These are phyloP conservation scores for Parietaria judaica DNA, from an alignment of 306 rosid genomes.

Conservation along the genomic window DNA sequence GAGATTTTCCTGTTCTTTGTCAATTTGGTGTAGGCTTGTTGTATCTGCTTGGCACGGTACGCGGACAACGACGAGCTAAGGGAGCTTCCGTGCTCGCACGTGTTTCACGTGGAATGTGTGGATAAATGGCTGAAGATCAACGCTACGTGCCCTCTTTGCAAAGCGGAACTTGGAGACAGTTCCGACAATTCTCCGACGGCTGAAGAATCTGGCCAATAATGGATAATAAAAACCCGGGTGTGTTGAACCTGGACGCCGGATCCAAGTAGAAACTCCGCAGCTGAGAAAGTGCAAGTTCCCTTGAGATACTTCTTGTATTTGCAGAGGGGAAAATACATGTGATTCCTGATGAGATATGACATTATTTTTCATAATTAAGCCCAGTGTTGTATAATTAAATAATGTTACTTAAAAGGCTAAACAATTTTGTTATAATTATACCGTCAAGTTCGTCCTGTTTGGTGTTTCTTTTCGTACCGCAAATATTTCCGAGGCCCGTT, in stretches of 20 bases:
- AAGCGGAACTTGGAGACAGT: constrained; percentile 39
- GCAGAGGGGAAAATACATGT: too few relatives aligned
- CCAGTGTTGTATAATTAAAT: too few relatives aligned
- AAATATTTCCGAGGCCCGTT: too few relatives aligned
- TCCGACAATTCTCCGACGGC: constrained; percentile 18
- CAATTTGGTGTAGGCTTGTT: constrained; percentile 44
- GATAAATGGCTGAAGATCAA: constrained; percentile 80
- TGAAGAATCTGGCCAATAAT: constrained; percentile 37
- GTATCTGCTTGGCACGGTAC: constrained; percentile 65
- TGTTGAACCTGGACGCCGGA: neutral
- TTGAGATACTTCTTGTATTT: too few relatives aligned
- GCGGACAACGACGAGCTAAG: constrained; percentile 56
- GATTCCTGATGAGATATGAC: too few relatives aligned
- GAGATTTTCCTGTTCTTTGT: constrained; percentile 1
- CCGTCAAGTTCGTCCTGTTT: too few relatives aligned
- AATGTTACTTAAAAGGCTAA: too few relatives aligned
- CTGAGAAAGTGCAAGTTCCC: neutral
- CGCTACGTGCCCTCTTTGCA: constrained; percentile 69
- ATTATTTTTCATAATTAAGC: too few relatives aligned
- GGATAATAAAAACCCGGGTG: constrained; percentile 12
- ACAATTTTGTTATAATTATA: too few relatives aligned
- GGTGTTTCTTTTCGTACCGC: too few relatives aligned
- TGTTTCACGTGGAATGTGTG: constrained; percentile 56
- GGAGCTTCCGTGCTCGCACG: constrained; percentile 62
- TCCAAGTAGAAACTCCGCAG: neutral